These are phyloP conservation scores for Chlamydomonas incerta DNA, from an alignment of 139 green algal species.

Conservation along the genomic window DNA sequence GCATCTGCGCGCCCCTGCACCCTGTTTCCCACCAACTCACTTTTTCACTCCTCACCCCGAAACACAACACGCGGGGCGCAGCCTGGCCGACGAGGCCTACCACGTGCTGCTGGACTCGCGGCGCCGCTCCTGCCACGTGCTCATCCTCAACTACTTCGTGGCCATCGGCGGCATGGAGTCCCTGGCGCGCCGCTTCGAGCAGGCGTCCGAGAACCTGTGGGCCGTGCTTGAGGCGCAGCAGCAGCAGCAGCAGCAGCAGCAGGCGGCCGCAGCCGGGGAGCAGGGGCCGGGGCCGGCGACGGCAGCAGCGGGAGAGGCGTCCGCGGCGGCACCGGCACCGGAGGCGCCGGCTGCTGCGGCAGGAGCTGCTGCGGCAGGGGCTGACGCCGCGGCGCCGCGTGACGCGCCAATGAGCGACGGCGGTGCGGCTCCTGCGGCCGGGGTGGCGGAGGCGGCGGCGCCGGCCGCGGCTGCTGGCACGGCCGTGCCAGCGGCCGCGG, in stretches of 20 bases:
- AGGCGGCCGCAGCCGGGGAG: neutral
- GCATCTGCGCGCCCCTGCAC: neutral
- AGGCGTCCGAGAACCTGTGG: conserved; percentile 39
- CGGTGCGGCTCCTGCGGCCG: neutral
- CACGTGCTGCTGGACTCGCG: conserved; percentile 86
- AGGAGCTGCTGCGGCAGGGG: neutral
- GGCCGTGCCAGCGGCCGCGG: neutral
- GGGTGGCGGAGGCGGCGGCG: neutral
- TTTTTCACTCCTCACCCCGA: neutral
- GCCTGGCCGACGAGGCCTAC: conserved; percentile 75
- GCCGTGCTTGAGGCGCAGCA: conserved; percentile 31
- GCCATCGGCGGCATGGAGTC: conserved; percentile 47
- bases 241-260: too few relatives aligned
- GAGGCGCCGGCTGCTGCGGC: neutral
- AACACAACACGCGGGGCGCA: neutral
- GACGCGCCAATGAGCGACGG: conserved; percentile 38
- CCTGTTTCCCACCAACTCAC: neutral
- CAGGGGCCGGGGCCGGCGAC: neutral
- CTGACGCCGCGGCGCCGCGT: neutral
- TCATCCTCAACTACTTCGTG: conserved; percentile 87
- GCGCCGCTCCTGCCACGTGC: conserved; percentile 82
- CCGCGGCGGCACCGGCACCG: neutral
- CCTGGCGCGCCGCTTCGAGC: conserved; percentile 35
- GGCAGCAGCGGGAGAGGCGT: neutral
- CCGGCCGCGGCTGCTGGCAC: conserved; percentile 4